These are phyloP conservation scores for Hemisphaericaspora nanyangensis DNA, from an alignment of 805 yeast species.

Conservation along the genomic window DNA sequence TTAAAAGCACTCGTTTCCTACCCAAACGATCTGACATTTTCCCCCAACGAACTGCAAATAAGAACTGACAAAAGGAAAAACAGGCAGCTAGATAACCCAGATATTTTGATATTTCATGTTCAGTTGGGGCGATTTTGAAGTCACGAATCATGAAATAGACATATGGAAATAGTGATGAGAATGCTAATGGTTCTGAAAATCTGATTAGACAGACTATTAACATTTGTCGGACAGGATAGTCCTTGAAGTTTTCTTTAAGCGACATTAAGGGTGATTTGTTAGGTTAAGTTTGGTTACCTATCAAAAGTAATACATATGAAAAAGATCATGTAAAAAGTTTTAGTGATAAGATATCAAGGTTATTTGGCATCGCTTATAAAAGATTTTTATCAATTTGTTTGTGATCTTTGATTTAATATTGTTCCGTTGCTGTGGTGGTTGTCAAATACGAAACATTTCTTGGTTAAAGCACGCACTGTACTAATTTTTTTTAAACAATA, in stretches of 20 bases:
- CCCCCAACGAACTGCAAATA: slow-evolving; percentile 28
- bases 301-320: not conserved
- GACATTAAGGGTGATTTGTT: no score
- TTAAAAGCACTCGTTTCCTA: slow-evolving; percentile 23
- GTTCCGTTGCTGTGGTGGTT: no score
- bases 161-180: slow-evolving; percentile 27
- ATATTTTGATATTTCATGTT: slow-evolving; percentile 17
- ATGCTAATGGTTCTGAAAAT: slow-evolving; percentile 48
- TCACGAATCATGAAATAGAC: slow-evolving; percentile 24
- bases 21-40: slow-evolving; percentile 26
- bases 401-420: no score
- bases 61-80: slow-evolving; percentile 21
- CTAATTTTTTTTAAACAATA: no score
- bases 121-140: slow-evolving; percentile 16
- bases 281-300: no score
- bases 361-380: no score
- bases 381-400: no score
- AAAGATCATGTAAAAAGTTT: no score
- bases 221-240: slow-evolving; percentile 51
- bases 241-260: slow-evolving; percentile 45
- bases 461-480: no score
- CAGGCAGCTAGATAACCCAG: slow-evolving; percentile 19
- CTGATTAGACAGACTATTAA: slow-evolving; percentile 36
- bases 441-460: no score
- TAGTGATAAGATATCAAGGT: no score